A percentile compares a stretch with the other conserved stretches of the same genome.
Evolutionary conservation across 352 stramenopile genomes (phyloP).

Genomic region (Phytophthora pseudosyringae): DNA sequence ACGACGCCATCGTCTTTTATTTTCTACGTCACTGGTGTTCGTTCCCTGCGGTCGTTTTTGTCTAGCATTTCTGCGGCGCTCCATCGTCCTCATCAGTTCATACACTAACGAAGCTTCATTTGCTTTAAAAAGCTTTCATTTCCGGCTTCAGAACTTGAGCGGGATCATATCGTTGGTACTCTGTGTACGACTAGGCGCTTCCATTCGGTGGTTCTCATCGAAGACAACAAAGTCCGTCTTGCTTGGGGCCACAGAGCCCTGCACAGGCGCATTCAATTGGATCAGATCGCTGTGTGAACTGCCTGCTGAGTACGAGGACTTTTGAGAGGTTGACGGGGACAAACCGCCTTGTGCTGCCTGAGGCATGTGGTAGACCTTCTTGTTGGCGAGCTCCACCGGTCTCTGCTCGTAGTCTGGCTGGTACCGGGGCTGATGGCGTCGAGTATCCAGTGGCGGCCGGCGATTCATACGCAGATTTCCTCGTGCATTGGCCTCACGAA

Average conservation of each 20-base stretch:
- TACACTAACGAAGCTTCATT: constrained; percentile 2
- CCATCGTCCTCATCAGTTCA: neutral
- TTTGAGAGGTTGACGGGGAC: constrained; percentile 22
- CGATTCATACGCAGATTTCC: constrained; percentile 8
- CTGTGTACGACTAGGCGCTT: constrained; percentile 19
- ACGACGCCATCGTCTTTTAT: constrained; percentile 10
- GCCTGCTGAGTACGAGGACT: constrained; percentile 30
- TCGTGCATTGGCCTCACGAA: constrained; percentile 16
- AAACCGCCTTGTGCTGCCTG: constrained; percentile 4
- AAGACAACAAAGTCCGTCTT: constrained; percentile 61
- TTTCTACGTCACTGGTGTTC: constrained; percentile 10
- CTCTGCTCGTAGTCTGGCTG: constrained; percentile 22
- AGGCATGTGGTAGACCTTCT: constrained; percentile 27
- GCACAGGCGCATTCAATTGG: constrained; percentile 14
- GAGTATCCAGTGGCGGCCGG: constrained; percentile 11
- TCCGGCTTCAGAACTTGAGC: constrained; percentile 43
- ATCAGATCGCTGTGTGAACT: constrained; percentile 33
- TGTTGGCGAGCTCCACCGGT: constrained; percentile 11
- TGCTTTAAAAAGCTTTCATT: neutral
- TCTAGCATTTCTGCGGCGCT: neutral
- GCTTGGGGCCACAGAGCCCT: neutral
- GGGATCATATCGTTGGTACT: constrained; percentile 66
- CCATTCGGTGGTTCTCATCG: constrained; percentile 26
- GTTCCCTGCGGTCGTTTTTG: constrained; percentile 5
- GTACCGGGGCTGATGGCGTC: constrained; percentile 18